Evolutionary conservation across 2,329 filamentous ascomycete species (phyloP), one percentile per base, ranked within the genome.

Genomic region (Calonectria multiphialidica): DNA sequence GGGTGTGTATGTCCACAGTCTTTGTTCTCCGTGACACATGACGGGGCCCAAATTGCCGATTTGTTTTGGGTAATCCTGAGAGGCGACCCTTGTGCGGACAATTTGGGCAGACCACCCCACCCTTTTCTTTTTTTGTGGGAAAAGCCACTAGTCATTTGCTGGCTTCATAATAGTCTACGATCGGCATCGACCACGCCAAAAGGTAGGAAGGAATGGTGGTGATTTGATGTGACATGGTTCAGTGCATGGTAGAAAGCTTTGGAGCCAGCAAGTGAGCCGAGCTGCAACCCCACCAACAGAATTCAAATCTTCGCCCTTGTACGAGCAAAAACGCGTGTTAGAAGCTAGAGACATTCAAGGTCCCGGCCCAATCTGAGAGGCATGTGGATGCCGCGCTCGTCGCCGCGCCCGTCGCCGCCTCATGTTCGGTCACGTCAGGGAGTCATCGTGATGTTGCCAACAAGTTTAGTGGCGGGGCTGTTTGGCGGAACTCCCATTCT

Each of bases 231-330:
- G 47, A 63, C 42, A 67, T 70, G 59, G 55, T 68, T 67, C 49
- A 45, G 66, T 61, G 33, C 47, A 50, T 40, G 59, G 40, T 68
- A 47, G 23, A 42, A 55, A 55, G 47, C 47, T 66, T 18, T 66
- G 47, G 35, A 33, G 33, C 63, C 23, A 44, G 63, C 47, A 28
- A 23, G 67, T 72, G n/a, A 66, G 66, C 66, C 70, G 49, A 65
- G 55, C 66, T 67, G 57, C 57, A 72, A 63, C 71, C 53, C 67
- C 66, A 70, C 71, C 42, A 57, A 63, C 42, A 71, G 44, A 49
- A 53, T 44, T 30, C 62, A 47, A 57, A 66, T 57, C 49, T 64
- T 53, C 21, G 59, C 37, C 15, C 37, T 61, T 55, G 33, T 70
- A n/a, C 33, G 47, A 50, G 37, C 30, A 50, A 50, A 64, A 55